Conservation (phyloP, 768 basidiomycete genomes). For the Dictyophora rubrovolvata region DNA sequence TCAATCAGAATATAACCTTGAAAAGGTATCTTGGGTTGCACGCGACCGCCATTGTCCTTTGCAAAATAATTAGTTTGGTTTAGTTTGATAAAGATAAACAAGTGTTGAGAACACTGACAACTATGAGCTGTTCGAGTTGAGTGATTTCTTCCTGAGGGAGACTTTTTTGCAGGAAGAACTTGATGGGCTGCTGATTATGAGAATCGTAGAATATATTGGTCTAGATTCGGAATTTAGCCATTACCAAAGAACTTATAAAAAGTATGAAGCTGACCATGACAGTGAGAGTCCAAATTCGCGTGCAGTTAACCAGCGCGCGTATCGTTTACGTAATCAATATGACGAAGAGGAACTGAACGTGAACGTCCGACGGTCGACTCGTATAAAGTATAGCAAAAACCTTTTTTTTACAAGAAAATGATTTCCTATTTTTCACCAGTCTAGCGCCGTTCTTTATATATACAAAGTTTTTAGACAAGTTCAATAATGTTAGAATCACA, state of each 20-base stretch:
- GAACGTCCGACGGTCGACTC: no score
- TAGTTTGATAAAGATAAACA: slow-evolving; percentile 22
- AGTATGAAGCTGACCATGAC: background rate
- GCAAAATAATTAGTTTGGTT: slow-evolving; percentile 8
- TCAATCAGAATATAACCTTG: slow-evolving; percentile 67
- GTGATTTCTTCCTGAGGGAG: background rate
- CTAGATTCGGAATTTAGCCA: background rate
- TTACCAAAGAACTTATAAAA: background rate
- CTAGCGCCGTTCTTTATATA: no score
- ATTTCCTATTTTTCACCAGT: no score
- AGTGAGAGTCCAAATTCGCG: no score
- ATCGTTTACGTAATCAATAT: no score
- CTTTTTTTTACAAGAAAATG: no score
- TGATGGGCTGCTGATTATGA: slow-evolving; percentile 52
- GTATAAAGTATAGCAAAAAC: no score
- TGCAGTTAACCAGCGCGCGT: no score
- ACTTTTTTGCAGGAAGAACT: slow-evolving; percentile 81
- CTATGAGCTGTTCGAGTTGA: slow-evolving; percentile 45
- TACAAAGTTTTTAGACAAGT: no score
- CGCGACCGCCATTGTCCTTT: slow-evolving; percentile 64
- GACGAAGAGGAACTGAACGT: no score
- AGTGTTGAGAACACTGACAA: slow-evolving; percentile 66
- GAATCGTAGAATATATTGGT: slow-evolving; percentile 65
- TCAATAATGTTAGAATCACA: no score
- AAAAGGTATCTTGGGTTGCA: slow-evolving; percentile 69